Conservation (phyloP, 257 asterid genomes). For the Solanum clarkiae region DNA sequence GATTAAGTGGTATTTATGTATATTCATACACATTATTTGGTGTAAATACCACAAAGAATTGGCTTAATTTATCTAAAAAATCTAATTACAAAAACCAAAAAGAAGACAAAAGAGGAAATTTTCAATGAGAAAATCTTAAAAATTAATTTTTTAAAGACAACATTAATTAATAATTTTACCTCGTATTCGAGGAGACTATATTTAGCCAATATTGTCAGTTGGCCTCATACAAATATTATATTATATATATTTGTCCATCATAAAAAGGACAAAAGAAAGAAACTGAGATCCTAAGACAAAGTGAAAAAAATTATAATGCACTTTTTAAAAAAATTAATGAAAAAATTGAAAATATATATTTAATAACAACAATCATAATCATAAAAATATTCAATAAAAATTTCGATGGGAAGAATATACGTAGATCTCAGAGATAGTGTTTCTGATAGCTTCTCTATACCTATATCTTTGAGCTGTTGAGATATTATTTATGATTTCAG, state of each 20-base stretch:
- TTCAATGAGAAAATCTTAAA: background rate
- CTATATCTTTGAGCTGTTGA: background rate
- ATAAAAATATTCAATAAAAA: background rate
- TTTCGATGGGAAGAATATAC: background rate
- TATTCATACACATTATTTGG: background rate
- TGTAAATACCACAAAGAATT: background rate
- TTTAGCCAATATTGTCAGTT: background rate
- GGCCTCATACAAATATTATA: background rate
- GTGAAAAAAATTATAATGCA: background rate
- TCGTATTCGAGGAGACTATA: background rate
- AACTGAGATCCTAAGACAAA: background rate
- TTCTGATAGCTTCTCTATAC: background rate
- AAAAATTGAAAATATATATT: background rate
- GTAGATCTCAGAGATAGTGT: accelerated
- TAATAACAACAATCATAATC: background rate
- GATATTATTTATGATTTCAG: background rate
- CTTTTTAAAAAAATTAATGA: too few relatives aligned
- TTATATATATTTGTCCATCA: background rate
- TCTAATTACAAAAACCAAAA: background rate
- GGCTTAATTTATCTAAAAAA: background rate
- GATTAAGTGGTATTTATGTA: background rate
- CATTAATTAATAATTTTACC: background rate
- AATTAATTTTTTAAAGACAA: background rate
- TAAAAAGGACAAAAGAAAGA: background rate
- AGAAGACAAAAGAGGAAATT: background rate